A percentile compares a stretch with the other conserved stretches of the same genome.
Evolutionary conservation across 106 monocot species (phyloP).

Genomic region (Allium fistulosum): DNA sequence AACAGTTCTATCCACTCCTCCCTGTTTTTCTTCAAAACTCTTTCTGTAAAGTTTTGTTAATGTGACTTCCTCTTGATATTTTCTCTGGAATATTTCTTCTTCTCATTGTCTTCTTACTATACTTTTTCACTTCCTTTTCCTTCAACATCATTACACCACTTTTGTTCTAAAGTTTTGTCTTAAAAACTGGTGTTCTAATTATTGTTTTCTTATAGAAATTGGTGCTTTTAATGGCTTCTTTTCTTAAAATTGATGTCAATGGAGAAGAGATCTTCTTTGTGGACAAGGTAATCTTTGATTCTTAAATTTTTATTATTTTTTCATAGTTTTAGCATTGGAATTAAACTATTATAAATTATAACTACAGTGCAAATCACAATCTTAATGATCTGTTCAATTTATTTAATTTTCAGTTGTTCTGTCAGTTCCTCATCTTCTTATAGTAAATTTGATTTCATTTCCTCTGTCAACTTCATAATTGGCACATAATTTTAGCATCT

Average conservation of each 20-base stretch:
- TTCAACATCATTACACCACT: slow-evolving; percentile 24
- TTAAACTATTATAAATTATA: neutral
- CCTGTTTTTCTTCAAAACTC: neutral
- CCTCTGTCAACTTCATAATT: neutral
- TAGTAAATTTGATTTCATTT: slow-evolving; percentile 8
- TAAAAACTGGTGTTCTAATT: slow-evolving; percentile 3
- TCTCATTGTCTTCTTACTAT: slow-evolving; percentile 1
- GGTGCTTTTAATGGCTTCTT: neutral
- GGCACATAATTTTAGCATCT: neutral
- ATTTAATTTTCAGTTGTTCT: neutral
- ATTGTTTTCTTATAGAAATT: slow-evolving; percentile 1
- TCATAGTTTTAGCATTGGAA: neutral
- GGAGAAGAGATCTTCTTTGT: slow-evolving; percentile 22
- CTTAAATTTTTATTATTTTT: neutral
- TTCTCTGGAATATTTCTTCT: too few species aligned
- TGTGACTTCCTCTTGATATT: too few species aligned
- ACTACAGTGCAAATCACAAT: neutral
- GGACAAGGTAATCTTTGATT: slow-evolving; percentile 15
- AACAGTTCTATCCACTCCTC: slow-evolving; percentile 7
- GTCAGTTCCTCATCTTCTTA: slow-evolving; percentile 4
- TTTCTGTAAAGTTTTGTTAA: too few species aligned
- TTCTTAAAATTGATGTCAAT: slow-evolving; percentile 25
- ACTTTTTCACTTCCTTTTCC: slow-evolving; percentile 12
- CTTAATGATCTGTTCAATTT: neutral
- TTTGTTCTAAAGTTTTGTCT: slow-evolving; percentile 3